Conservation (phyloP, 2,329 filamentous ascomycete species). For the Fusarium pseudoanthophilum region DNA sequence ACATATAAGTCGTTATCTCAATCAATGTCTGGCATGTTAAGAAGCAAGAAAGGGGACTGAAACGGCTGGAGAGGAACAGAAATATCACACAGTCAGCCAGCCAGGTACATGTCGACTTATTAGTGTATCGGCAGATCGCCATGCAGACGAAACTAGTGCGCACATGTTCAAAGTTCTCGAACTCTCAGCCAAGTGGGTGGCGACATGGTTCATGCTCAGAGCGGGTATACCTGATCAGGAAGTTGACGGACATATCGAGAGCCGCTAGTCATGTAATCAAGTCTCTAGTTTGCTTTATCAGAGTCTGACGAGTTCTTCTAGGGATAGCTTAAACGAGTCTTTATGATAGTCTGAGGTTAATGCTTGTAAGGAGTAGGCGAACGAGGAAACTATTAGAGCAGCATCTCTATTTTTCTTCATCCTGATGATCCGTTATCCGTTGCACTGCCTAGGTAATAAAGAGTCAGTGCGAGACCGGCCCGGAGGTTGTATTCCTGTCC, state of each 20-base stretch:
- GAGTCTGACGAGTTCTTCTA: slow-evolving; percentile 20
- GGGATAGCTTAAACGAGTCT: slow-evolving; percentile 17
- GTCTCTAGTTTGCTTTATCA: slow-evolving; percentile 11
- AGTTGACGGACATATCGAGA: slow-evolving; percentile 26
- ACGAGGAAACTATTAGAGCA: slow-evolving; percentile 12
- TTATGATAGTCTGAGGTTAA: slow-evolving; percentile 3
- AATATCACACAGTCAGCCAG: slow-evolving; percentile 7
- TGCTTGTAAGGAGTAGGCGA: slow-evolving; percentile 13
- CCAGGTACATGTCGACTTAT: background rate
- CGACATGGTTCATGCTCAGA: slow-evolving; percentile 24
- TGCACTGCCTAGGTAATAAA: background rate
- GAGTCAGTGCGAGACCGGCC: slow-evolving; percentile 19
- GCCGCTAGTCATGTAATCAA: slow-evolving; percentile 30
- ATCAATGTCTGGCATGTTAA: slow-evolving; percentile 1
- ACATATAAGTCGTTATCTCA: slow-evolving; percentile 1
- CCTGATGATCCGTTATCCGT: background rate
- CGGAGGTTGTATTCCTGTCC: background rate
- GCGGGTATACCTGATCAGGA: slow-evolving; percentile 31
- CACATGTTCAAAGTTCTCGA: slow-evolving; percentile 17
- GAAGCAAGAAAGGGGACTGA: background rate
- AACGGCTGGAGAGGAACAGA: slow-evolving; percentile 14
- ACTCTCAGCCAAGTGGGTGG: slow-evolving; percentile 28
- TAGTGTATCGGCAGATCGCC: slow-evolving; percentile 28
- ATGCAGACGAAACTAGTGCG: slow-evolving; percentile 21
- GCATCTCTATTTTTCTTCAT: background rate